A percentile compares a stretch with the other conserved stretches of the same genome.
These are phyloP conservation scores for Mycena rebaudengoi DNA, from an alignment of 768 basidiomycete species.

Conservation along the genomic window DNA sequence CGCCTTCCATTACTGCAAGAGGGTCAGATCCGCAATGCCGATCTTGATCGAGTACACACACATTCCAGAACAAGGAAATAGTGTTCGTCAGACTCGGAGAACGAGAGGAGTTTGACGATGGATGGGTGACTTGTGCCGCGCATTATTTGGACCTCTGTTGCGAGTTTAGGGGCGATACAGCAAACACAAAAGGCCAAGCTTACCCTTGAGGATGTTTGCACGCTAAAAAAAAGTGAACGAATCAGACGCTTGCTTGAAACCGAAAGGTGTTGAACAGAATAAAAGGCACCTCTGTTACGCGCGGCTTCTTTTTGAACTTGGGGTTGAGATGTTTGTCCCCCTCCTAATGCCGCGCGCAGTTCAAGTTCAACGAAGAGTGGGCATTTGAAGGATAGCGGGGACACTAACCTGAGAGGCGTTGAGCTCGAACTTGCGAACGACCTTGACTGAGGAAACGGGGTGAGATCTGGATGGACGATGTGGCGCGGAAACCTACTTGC, in stretches of 20 bases:
- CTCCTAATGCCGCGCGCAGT: slow-evolving; percentile 68
- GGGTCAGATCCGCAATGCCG: slow-evolving; percentile 24
- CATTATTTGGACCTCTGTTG: slow-evolving; percentile 98
- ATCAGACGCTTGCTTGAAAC: slow-evolving; percentile 13
- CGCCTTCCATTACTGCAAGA: slow-evolving; percentile 89
- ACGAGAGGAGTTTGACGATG: slow-evolving; percentile 90
- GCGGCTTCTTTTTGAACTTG: slow-evolving; percentile 96
- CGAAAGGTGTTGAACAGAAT: slow-evolving; percentile 25
- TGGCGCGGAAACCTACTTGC: slow-evolving; percentile 66
- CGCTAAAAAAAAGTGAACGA: slow-evolving; percentile 69
- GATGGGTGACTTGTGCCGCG: slow-evolving; percentile 91
- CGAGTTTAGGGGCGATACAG: slow-evolving; percentile 2
- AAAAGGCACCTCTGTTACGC: slow-evolving; percentile 93
- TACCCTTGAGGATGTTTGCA: slow-evolving; percentile 95
- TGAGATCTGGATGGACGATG: slow-evolving; percentile 19
- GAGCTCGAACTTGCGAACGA: slow-evolving; percentile 92
- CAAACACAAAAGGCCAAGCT: slow-evolving; percentile 17
- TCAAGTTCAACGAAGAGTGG: slow-evolving; percentile 32
- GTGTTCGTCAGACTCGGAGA: slow-evolving; percentile 91
- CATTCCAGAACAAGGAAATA: slow-evolving; percentile 95
- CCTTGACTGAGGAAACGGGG: slow-evolving; percentile 74
- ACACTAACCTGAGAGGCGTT: slow-evolving; percentile 88
- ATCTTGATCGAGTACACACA: slow-evolving; percentile 45
- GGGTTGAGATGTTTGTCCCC: slow-evolving; percentile 94
- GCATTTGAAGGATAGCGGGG: slow-evolving; percentile 35